These are phyloP conservation scores for Podospora fimiseda DNA, from an alignment of 495 filamentous ascomycete genomes.

Conservation along the genomic window DNA sequence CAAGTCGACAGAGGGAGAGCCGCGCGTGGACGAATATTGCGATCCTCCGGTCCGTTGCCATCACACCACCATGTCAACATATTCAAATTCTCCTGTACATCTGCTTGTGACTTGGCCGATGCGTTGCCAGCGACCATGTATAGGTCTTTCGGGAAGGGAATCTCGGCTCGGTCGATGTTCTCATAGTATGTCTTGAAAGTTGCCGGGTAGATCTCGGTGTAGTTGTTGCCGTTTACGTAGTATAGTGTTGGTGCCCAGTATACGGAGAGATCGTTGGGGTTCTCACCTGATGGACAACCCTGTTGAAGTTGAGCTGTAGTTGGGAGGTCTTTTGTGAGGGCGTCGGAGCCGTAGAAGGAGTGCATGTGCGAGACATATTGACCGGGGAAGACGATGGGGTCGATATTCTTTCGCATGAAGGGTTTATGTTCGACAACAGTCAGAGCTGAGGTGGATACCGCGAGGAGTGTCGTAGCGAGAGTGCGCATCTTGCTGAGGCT, in stretches of 20 bases:
- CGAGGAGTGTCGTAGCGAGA: conserved; percentile 5
- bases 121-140: conserved; percentile 32
- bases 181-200: conserved; percentile 46
- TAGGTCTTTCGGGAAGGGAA: conserved; percentile 59
- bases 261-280: conserved; percentile 31
- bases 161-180: conserved; percentile 79
- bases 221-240: conserved; percentile 31
- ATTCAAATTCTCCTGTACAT: conserved; percentile 29
- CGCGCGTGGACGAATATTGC: conserved; percentile 25
- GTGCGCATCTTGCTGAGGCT: conserved; percentile 2
- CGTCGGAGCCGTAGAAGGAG: conserved; percentile 33
- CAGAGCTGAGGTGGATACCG: conserved; percentile 18
- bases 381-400: conserved; percentile 30
- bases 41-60: conserved; percentile 30
- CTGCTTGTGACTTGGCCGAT: conserved; percentile 24
- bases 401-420: conserved; percentile 34
- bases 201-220: conserved; percentile 35
- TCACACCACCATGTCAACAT: conserved; percentile 36
- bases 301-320: conserved; percentile 29
- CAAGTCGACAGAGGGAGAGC: conserved; percentile 30
- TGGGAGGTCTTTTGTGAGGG: conserved; percentile 28
- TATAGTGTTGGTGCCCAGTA: conserved; percentile 35
- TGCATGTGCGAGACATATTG: conserved; percentile 34
- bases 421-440: conserved; percentile 33
- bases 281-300: conserved; percentile 32